Base-by-base conservation (phyloP, 2,329 filamentous ascomycete species). In the Hysterium pulicare region DNA sequence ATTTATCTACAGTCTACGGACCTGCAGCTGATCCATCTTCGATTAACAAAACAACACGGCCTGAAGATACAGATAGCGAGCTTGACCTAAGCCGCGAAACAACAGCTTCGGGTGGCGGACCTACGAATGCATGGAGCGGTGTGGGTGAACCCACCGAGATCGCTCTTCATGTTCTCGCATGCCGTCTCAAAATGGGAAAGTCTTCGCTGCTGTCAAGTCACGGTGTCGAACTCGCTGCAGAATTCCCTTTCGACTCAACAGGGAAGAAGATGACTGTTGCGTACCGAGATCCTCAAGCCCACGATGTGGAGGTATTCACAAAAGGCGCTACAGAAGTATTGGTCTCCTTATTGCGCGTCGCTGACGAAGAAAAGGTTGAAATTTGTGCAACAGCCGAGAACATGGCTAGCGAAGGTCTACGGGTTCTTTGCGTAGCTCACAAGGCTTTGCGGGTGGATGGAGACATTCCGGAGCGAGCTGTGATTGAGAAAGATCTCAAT, bases 401-500 rank as follows among this genome's bases (percentile, higher is more conserved):
- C 10, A 67, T 68, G 62, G 64, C 64, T n/a, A 55, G 58, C 9
- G 58, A 67, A 48, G 64, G 64, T 35, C 57, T 68, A 2, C 64
- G 64, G 34, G 61, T 68, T 22, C 57, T 68, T 19, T 66, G 63
- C 41, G 61, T 67, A 26, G 64, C 62, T 20, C 64, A 67, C 45
- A 68, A 64, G 50, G 48, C 48, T 15, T 48, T 66, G 6, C 50
- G 55, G 6, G 32, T 53, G 11, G 57, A 51, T 19, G 44, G 57
- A 7, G 53, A 64, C 26, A 51, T 66, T n/a, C 49, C 49, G 28
- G 55, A 62, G 31, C 85, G 89, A 5, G 68, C 72, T 5, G 68
- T 75, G 4, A 76, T 91, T 11, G 89, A 94, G 60, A 71, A 72
- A 26, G 73, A 79, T 22, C 78, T 95, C 23, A 77, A 75, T 3